Conservation (phyloP, 2,329 filamentous ascomycete species). For the Passalora sequoiae region DNA sequence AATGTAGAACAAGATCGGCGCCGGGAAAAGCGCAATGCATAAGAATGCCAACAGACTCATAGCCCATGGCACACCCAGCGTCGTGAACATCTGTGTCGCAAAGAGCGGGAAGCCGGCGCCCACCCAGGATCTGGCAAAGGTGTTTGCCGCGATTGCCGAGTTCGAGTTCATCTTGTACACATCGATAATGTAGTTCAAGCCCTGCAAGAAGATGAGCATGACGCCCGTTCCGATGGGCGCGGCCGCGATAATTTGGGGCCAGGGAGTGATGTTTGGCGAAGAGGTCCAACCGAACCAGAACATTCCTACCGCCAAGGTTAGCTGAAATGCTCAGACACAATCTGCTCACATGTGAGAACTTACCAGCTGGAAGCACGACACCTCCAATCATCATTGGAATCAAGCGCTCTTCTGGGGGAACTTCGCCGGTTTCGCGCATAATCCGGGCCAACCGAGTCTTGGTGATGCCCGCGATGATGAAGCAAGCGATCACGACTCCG, state of each 20-base stretch:
- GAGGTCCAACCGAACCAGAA: slow-evolving; percentile 44
- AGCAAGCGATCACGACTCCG: slow-evolving; percentile 22
- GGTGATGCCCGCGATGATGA: slow-evolving; percentile 21
- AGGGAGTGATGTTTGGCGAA: slow-evolving; percentile 35
- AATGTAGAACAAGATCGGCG: slow-evolving; percentile 27
- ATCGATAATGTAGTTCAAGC: slow-evolving; percentile 44
- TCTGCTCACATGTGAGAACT: no score
- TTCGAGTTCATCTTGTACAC: slow-evolving; percentile 39
- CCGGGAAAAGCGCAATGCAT: slow-evolving; percentile 25
- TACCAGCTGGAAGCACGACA: slow-evolving; percentile 38
- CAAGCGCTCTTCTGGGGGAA: slow-evolving; percentile 42
- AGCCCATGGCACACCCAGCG: slow-evolving; percentile 32
- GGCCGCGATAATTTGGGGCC: slow-evolving; percentile 38
- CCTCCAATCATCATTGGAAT: slow-evolving; percentile 43
- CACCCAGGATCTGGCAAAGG: slow-evolving; percentile 28
- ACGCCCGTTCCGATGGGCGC: slow-evolving; percentile 38
- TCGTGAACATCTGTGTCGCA: slow-evolving; percentile 32
- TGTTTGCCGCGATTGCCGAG: slow-evolving; percentile 35
- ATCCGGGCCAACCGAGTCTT: slow-evolving; percentile 21
- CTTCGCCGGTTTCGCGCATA: slow-evolving; percentile 15
- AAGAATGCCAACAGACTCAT: slow-evolving; percentile 32
- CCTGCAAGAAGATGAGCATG: slow-evolving; percentile 36
- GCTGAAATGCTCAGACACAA: no score
- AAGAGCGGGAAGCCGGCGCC: slow-evolving; percentile 36
- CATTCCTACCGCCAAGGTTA: slow-evolving; percentile 39